A percentile compares a stretch with the other conserved stretches of the same genome.
phyloP scores from a whole-genome alignment of 2,329 filamentous ascomycete species.

The Aspergillus fischeri region DNA sequence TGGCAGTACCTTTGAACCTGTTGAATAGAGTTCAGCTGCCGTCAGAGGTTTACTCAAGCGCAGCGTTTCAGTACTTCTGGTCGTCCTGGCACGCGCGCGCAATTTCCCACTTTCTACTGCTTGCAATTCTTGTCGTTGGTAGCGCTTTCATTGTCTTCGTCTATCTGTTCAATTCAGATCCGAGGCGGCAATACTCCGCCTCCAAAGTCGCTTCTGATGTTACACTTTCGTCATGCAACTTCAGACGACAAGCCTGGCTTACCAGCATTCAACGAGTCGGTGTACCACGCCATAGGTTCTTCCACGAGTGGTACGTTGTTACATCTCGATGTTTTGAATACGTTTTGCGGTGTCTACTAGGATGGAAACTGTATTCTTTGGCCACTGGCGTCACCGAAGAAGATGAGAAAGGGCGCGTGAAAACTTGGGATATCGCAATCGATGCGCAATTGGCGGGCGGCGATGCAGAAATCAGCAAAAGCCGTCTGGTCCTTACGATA shows the following conservation, averaged over 20 bases:
- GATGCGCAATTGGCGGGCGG: slow-evolving; percentile 90
- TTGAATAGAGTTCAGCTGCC: slow-evolving; percentile 39
- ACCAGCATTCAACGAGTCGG: slow-evolving; percentile 90
- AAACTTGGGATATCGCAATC: slow-evolving; percentile 88
- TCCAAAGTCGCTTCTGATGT: slow-evolving; percentile 27
- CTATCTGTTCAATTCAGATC: slow-evolving; percentile 54
- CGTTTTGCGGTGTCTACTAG: slow-evolving; percentile 71
- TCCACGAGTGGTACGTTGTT: slow-evolving; percentile 78
- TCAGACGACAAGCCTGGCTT: slow-evolving; percentile 84
- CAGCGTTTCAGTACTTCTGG: slow-evolving; percentile 25
- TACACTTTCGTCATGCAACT: slow-evolving; percentile 68
- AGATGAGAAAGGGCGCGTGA: slow-evolving; percentile 78
- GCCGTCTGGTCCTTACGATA: slow-evolving; percentile 77
- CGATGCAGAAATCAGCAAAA: slow-evolving; percentile 83
- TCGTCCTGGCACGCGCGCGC: slow-evolving; percentile 37
- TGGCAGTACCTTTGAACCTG: slow-evolving; percentile 59
- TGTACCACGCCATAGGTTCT: slow-evolving; percentile 81
- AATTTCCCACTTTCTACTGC: slow-evolving; percentile 45
- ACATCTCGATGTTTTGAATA: slow-evolving; percentile 78
- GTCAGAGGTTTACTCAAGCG: slow-evolving; percentile 21
- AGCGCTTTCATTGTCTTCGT: slow-evolving; percentile 56
- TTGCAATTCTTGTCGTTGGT: slow-evolving; percentile 49
- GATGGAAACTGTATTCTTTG: slow-evolving; percentile 70
- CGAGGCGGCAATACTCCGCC: slow-evolving; percentile 50
- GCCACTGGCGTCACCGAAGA: slow-evolving; percentile 78